These are phyloP conservation scores for Xylariaceae sp. DNA, from an alignment of 2,329 filamentous ascomycete species.

Conservation along the genomic window DNA sequence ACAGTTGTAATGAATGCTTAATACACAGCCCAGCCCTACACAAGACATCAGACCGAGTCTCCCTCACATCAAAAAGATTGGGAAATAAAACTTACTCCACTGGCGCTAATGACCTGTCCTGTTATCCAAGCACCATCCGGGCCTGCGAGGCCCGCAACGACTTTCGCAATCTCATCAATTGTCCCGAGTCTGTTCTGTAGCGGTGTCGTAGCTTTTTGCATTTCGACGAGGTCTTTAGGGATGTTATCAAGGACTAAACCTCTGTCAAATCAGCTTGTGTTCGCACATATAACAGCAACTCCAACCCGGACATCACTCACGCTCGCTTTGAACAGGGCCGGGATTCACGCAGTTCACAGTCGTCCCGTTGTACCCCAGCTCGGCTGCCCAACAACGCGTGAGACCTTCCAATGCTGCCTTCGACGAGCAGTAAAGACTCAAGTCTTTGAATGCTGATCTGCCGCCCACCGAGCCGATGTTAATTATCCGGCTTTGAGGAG, in stretches of 20 bases:
- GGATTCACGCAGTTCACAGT: slow-evolving; percentile 60
- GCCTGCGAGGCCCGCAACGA: slow-evolving; percentile 53
- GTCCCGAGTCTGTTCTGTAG: slow-evolving; percentile 49
- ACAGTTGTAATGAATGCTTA: background rate
- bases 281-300: too few relatives aligned
- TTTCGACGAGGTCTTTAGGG: slow-evolving; percentile 43
- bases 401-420: slow-evolving; percentile 60
- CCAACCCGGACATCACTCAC: too few relatives aligned
- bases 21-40: slow-evolving; percentile 16
- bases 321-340: slow-evolving; percentile 54
- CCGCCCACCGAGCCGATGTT: slow-evolving; percentile 56
- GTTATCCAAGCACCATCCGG: slow-evolving; percentile 47
- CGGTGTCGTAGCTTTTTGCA: slow-evolving; percentile 48
- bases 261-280: too few relatives aligned
- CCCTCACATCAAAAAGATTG: background rate
- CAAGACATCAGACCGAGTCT: background rate
- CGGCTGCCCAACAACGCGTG: slow-evolving; percentile 55
- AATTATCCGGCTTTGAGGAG: slow-evolving; percentile 47
- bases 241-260: slow-evolving; percentile 47
- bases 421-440: slow-evolving; percentile 51
- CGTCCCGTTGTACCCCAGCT: slow-evolving; percentile 52
- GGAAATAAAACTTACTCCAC: slow-evolving; percentile 37
- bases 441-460: slow-evolving; percentile 40
- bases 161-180: slow-evolving; percentile 50
- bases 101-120: slow-evolving; percentile 53